Evolutionary conservation across 495 filamentous ascomycete species (phyloP), one percentile per base, ranked within the genome.

Genomic region (Hyaloscypha hepaticicola): DNA sequence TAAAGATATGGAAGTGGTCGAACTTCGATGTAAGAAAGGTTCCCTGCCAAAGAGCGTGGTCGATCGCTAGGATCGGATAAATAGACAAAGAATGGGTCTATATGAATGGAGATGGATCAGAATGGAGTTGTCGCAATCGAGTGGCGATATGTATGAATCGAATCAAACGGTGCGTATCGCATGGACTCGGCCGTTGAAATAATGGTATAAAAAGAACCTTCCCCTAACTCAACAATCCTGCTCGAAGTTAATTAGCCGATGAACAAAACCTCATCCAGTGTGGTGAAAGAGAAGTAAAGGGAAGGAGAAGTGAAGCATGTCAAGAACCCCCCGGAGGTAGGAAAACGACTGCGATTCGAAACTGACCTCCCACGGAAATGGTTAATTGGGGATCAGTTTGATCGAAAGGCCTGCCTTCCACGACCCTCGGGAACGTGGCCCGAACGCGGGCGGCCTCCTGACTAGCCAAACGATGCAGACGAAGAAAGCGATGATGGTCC

Each of bases 61-160:
- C 52, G 66, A 58, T 68, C 69, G 60, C 69, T 68, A 64, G 69
- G 69, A 71, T 66, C 65, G 66, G 62, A 31, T 29, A 53, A 70
- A 61, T 60, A 58, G 63, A 66, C 63, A 68, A 61, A 64, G 60
- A 0, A 66, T 61, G 25, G 50, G 50, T 61, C 53, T 68, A 59
- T 66, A 57, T 48, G 26, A 21, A 38, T 3, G 27, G 60, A 64
- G 31, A 11, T 3, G n/a, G 63, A 38, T 48, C n/a, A n/a, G 6
- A 60, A 55, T n/a, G 28, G 12, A 24, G 21, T 49, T 55, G 38
- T 66, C 55, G 63, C 60, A 66, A 58, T 27, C 59, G 38, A 57
- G 59, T 45, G 21, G 61, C 48, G 61, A 51, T 62, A n/a, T 61
- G 31, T 29, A 52, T 34, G 50, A 61, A 61, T 34, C 38, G 29